phyloP scores from a whole-genome alignment of 2,329 filamentous ascomycete species.

The Venturia nashicola region DNA sequence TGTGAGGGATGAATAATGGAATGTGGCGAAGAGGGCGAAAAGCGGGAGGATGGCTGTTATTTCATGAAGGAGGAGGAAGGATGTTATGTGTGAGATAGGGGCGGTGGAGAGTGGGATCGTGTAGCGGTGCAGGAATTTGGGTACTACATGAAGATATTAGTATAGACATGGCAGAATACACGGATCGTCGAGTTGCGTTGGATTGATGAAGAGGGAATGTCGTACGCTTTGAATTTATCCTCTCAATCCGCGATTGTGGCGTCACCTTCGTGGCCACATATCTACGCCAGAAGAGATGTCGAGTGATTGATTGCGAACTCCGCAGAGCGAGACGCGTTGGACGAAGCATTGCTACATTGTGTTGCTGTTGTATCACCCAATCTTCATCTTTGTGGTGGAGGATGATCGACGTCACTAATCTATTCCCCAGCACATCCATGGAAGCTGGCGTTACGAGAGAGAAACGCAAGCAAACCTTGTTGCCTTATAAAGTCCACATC shows the following conservation, averaged over 20 bases:
- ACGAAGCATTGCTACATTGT: slow-evolving; percentile 1
- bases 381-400: background rate
- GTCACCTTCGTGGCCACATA: background rate
- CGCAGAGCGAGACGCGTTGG: background rate
- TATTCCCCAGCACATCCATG: background rate
- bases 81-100: slow-evolving; percentile 68
- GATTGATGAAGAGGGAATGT: too few species aligned
- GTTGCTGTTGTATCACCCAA: background rate
- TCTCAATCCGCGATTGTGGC: slow-evolving; percentile 2
- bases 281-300: background rate
- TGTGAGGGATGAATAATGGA: slow-evolving; percentile 63
- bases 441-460: background rate
- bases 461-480: background rate
- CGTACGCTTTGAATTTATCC: slow-evolving; percentile 3
- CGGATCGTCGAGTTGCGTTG: background rate
- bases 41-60: slow-evolving; percentile 76
- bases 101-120: slow-evolving; percentile 59
- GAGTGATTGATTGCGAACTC: background rate
- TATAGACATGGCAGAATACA: background rate
- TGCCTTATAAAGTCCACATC: background rate
- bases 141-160: slow-evolving; percentile 24
- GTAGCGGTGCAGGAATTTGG: slow-evolving; percentile 55
- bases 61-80: slow-evolving; percentile 87
- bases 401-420: background rate
- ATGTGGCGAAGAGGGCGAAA: slow-evolving; percentile 58